Percentiles rank a stretch among this genome's conserved stretches.
Evolutionary conservation across 129 eudicot genomes (phyloP).

Genomic region (Helianthus annuus): HanXRQr2.0-SUNRISE NC_035449.2:31057173-31057672

Average conservation of each 20-base stretch:
- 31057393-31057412: constrained; percentile 67
- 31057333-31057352: constrained; percentile 73
- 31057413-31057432: constrained; percentile 71
- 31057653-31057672: background rate
- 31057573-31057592: constrained; percentile 88
- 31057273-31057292: constrained; percentile 78
- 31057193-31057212: background rate
- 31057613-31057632: constrained; percentile 87
- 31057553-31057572: constrained; percentile 63
- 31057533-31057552: background rate
- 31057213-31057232: constrained; percentile 51
- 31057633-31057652: constrained; percentile 92
- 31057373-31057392: constrained; percentile 65
- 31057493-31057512: background rate
- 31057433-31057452: constrained; percentile 81
- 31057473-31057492: background rate
- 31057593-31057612: constrained; percentile 79
- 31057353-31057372: constrained; percentile 76
- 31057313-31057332: constrained; percentile 71
- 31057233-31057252: constrained; percentile 80
- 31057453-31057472: constrained; percentile 21
- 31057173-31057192: too few species aligned
- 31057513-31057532: too few species aligned
- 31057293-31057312: constrained; percentile 79
- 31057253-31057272: constrained; percentile 69